Conservation (phyloP, 1,284 basidiomycete species). For the Moesziomyces globuligerus region DNA sequence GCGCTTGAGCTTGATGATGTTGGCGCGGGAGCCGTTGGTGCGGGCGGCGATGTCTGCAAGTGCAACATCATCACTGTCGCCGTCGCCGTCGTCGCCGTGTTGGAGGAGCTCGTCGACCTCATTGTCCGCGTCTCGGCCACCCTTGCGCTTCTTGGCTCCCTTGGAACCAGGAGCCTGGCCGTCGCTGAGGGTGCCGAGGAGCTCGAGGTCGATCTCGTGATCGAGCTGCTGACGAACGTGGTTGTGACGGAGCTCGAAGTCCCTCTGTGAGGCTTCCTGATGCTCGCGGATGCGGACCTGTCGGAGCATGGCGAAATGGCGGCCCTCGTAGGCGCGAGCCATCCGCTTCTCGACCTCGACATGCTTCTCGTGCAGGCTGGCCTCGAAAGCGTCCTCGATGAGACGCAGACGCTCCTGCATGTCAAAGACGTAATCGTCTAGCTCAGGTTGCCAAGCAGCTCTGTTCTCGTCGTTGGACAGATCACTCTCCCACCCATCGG, state of each 20-base stretch:
- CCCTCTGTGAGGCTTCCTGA: conserved; percentile 42
- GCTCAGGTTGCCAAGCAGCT: conserved; percentile 52
- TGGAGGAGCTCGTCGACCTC: conserved; percentile 38
- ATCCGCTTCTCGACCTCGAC: conserved; percentile 48
- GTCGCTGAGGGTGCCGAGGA: conserved; percentile 60
- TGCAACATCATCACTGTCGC: conserved; percentile 40
- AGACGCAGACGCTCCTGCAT: conserved; percentile 40
- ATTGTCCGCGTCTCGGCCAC: conserved; percentile 21
- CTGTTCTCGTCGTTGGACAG: conserved; percentile 60
- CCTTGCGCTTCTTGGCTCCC: conserved; percentile 16
- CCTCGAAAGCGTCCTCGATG: conserved; percentile 51
- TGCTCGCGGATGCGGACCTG: conserved; percentile 41
- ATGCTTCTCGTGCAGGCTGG: conserved; percentile 36
- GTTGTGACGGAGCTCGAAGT: conserved; percentile 32
- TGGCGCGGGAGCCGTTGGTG: conserved; percentile 22
- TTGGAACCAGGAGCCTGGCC: conserved; percentile 12
- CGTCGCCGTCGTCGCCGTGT: conserved; percentile 33
- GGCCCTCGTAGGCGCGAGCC: conserved; percentile 51
- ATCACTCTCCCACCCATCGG: conserved; percentile 63
- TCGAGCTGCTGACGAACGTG: conserved; percentile 49
- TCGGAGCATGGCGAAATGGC: conserved; percentile 52
- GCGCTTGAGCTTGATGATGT: conserved; percentile 52
- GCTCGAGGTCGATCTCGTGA: conserved; percentile 62
- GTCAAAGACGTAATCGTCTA: conserved; percentile 53
- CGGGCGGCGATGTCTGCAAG: conserved; percentile 41